Evolutionary conservation across 768 basidiomycete genomes (phyloP), one percentile per base, ranked within the genome.

Genomic region (Pleurotus tuoliensis): DNA sequence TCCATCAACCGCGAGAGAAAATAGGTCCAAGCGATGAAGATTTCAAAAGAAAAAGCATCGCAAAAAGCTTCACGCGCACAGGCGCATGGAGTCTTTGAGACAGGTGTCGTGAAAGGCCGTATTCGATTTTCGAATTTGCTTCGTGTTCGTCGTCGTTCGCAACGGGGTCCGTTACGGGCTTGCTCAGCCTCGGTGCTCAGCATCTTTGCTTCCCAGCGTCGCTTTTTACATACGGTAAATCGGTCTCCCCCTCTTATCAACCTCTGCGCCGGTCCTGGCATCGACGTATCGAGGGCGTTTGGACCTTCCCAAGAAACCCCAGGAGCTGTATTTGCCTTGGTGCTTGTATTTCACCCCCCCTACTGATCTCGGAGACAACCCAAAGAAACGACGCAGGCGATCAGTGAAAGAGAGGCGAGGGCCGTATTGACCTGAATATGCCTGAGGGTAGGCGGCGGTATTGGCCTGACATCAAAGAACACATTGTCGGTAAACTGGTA

Each of bases 291-390:
- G 69, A 50, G 73, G 75, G 57, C 79, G 70, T 18, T 75, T 73
- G 22, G 80, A 81, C 58, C 75, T 77, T 1, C 82, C 81, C 66
- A 83, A 72, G 69, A 83, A 81, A 2, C 82, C 82, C 82, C 81
- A 83, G 2, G 75, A 75, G 45, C 72, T 72, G 53, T 70, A 67
- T 62, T 76, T 71, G 25, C 73, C 74, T 59, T 75, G 75, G 62
- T 77, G 75, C 52, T 72, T 75, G 59, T 76, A 72, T 48, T 70
- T 70, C 25, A 69, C 62, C 1, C 51, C 51, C 6, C 20, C 51
- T n/a, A 53, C 51, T 34, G 47, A 49, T 22, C 64, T 67, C 5
- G 73, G 75, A 5, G 76, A 75, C 16, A 83, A 68, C 16, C 82
- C 82, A 59, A 83, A 81, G 70, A 83, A 82, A 27, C 76, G 78